Percentiles rank a stretch among this genome's conserved stretches.
phyloP scores from a whole-genome alignment of 768 basidiomycete species.

The Mycena vitilis region DNA sequence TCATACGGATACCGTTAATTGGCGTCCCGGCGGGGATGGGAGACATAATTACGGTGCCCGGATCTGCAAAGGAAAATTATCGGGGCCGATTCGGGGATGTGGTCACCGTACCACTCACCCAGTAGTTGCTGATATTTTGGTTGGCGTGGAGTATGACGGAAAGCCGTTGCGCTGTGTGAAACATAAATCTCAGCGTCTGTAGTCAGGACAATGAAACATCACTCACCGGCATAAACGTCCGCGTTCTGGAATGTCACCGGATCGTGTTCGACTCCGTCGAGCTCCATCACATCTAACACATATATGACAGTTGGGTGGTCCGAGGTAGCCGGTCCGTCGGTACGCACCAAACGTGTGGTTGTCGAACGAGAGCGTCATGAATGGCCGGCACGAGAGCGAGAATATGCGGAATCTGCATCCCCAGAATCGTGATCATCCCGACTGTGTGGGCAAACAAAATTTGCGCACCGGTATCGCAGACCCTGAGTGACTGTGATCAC shows the following conservation, averaged over 20 bases:
- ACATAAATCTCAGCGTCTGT: neutral
- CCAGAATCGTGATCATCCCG: neutral
- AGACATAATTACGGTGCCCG: slow-evolving; percentile 40
- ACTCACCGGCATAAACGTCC: slow-evolving; percentile 53
- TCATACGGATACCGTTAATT: neutral
- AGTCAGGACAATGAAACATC: neutral
- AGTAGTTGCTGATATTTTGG: slow-evolving; percentile 58
- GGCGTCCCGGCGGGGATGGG: neutral
- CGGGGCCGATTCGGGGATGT: no score
- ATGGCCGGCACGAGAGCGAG: slow-evolving; percentile 57
- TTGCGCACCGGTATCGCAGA: slow-evolving; percentile 56
- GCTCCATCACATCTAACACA: slow-evolving; percentile 45
- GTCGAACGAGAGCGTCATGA: slow-evolving; percentile 51
- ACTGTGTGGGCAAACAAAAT: neutral
- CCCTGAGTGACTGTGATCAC: slow-evolving; percentile 55
- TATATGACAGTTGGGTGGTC: neutral
- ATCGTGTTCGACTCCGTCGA: slow-evolving; percentile 54
- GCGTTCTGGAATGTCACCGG: slow-evolving; percentile 53
- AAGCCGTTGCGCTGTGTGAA: slow-evolving; percentile 46
- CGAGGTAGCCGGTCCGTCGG: neutral
- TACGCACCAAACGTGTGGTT: slow-evolving; percentile 48
- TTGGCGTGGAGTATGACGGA: slow-evolving; percentile 54
- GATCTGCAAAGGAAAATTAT: slow-evolving; percentile 32
- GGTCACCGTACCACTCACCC: slow-evolving; percentile 32
- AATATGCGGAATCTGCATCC: slow-evolving; percentile 57